These are phyloP conservation scores for Pseudocercospora ulei DNA, from an alignment of 2,329 filamentous ascomycete species.

Conservation along the genomic window DNA sequence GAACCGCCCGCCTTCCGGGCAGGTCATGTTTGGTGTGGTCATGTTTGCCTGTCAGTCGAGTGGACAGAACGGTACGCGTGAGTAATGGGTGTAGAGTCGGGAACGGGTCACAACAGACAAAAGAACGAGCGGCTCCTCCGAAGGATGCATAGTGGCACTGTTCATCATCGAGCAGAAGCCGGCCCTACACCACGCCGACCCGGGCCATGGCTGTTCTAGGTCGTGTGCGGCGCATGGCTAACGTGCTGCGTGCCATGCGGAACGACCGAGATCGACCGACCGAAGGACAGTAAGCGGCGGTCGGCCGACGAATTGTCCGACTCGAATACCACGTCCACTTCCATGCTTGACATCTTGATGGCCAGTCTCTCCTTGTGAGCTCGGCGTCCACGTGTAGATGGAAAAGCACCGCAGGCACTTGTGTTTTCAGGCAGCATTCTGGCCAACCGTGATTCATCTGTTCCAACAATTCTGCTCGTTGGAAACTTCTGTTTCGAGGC, in stretches of 20 bases:
- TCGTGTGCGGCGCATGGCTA: constrained; percentile 5
- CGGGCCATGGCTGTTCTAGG: constrained; percentile 3
- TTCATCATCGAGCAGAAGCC: constrained; percentile 4
- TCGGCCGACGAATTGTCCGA: constrained; percentile 6
- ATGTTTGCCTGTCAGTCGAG: not conserved
- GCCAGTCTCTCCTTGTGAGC: too few relatives aligned
- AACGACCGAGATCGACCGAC: constrained; percentile 7
- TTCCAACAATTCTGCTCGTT: constrained; percentile 2
- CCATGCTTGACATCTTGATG: not conserved
- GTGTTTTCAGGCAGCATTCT: constrained; percentile 2
- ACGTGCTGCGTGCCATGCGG: constrained; percentile 6
- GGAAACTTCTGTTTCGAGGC: constrained; percentile 5
- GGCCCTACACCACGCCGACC: constrained; percentile 2
- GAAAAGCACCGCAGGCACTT: too few relatives aligned
- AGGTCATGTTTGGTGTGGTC: constrained; percentile 15
- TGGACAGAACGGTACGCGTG: not conserved
- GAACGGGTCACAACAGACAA: not conserved
- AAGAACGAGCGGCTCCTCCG: not conserved
- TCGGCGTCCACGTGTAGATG: too few relatives aligned
- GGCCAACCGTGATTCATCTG: constrained; percentile 1
- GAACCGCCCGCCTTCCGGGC: constrained; percentile 14
- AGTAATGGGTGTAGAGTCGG: not conserved
- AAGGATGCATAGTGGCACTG: constrained; percentile 5
- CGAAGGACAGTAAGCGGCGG: constrained; percentile 5
- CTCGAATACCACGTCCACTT: constrained; percentile 3